Base-by-base conservation (phyloP, 805 yeast genomes). In the Middelhovenomyces tepae region DNA sequence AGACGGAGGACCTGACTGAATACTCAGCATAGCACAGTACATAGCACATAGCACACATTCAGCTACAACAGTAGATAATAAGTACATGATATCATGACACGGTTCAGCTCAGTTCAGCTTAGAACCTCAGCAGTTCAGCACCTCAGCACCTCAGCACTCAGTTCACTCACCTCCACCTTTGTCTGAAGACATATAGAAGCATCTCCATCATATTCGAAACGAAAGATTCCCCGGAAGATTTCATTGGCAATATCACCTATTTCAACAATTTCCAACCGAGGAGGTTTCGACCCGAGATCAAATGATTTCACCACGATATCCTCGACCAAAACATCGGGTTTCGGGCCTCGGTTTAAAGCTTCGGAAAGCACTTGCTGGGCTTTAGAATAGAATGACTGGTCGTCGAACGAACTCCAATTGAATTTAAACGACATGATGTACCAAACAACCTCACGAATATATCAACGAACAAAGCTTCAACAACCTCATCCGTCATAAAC, bases 401-500 rank as follows among this genome's bases (percentile, higher is more conserved):
- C 67, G 47, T 80, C 84, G 32, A 80, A 64, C n/a, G 81, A 67
- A 40, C 69, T 69, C 93, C 93, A 82, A 58, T 78, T 76, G 47
- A 82, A 78, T 45, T 75, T 73, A 53, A 83, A 53, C 27, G 59
- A 50, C 61, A 57, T 57, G 32, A 11, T 28, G 10, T 21, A 21
- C 9, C n/a, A n/a, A n/a, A n/a, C n/a, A n/a, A n/a, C n/a, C n/a
- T n/a, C n/a, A n/a, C n/a, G n/a, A n/a, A n/a, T n/a, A n/a, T n/a
- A n/a, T n/a, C n/a, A n/a, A n/a, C n/a, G n/a, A n/a, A n/a, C n/a
- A n/a, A n/a, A n/a, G n/a, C n/a, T n/a, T n/a, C n/a, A n/a, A n/a
- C n/a, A n/a, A n/a, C n/a, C n/a, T n/a, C n/a, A n/a, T n/a, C n/a
- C n/a, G n/a, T n/a, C n/a, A n/a, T n/a, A n/a, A n/a, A n/a, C n/a